These are phyloP conservation scores for Scutellaria barbata DNA, from an alignment of 257 asterid species.

Conservation along the genomic window DNA sequence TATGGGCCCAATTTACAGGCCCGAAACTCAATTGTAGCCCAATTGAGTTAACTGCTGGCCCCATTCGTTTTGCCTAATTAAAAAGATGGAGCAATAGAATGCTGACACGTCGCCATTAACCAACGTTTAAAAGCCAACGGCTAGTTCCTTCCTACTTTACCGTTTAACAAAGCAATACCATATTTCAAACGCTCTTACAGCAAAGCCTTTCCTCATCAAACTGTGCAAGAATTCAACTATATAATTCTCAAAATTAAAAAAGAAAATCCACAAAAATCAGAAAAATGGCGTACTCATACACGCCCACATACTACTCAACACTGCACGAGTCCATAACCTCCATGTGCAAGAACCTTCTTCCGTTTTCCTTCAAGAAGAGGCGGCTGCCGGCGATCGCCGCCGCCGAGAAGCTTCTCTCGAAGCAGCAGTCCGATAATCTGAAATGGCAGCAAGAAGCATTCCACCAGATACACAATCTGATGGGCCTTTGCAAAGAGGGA, in stretches of 20 bases:
- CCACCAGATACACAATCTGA: constrained; percentile 85
- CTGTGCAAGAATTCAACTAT: constrained; percentile 33
- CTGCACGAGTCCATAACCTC: constrained; percentile 88
- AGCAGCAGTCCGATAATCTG: constrained; percentile 87
- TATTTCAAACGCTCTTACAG: constrained; percentile 38
- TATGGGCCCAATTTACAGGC: no score
- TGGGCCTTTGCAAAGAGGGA: constrained; percentile 86
- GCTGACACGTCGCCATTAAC: constrained; percentile 32
- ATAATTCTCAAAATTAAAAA: constrained; percentile 16
- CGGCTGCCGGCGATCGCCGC: constrained; percentile 85
- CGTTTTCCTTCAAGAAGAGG: constrained; percentile 85
- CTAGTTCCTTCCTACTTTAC: constrained; percentile 50
- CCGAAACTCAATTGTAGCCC: background rate
- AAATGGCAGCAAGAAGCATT: constrained; percentile 98
- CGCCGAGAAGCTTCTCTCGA: constrained; percentile 80
- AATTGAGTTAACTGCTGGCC: background rate
- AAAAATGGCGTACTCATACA: constrained; percentile 72
- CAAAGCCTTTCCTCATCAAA: constrained; percentile 34
- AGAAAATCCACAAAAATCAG: background rate
- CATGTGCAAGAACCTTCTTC: constrained; percentile 82
- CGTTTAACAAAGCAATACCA: constrained; percentile 40
- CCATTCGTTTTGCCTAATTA: background rate
- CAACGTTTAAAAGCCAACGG: constrained; percentile 68
- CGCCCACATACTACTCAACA: constrained; percentile 84
- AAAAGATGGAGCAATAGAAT: background rate